Evolutionary conservation across 108 stramenopile genomes (phyloP).

Genomic region (Conticribra guillardii): DNA sequence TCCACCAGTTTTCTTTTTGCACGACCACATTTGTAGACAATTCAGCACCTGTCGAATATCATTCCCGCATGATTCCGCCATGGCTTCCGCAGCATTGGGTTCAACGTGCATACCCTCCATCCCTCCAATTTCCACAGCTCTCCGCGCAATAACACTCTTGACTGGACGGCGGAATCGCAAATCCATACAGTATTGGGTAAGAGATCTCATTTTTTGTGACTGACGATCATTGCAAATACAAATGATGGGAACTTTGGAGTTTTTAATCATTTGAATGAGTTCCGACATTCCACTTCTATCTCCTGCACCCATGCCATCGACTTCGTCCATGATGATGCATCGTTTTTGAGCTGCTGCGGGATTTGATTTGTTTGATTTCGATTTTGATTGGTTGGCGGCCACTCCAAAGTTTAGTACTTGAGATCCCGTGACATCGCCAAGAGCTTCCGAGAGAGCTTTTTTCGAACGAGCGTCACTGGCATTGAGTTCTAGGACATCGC

Average conservation of each 20-base stretch:
- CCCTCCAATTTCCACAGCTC: slow-evolving; percentile 81
- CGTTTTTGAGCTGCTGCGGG: slow-evolving; percentile 46
- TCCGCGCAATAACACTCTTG: slow-evolving; percentile 74
- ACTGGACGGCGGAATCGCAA: slow-evolving; percentile 84
- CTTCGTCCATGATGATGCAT: slow-evolving; percentile 98
- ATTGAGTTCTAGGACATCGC: slow-evolving; percentile 95
- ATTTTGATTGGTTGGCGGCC: neutral
- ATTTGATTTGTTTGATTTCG: slow-evolving; percentile 6
- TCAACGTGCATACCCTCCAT: slow-evolving; percentile 84
- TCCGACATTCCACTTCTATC: slow-evolving; percentile 94
- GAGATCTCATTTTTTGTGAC: slow-evolving; percentile 81
- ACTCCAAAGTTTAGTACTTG: slow-evolving; percentile 63
- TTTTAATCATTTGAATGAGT: slow-evolving; percentile 96
- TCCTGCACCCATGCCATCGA: slow-evolving; percentile 98
- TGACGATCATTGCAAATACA: slow-evolving; percentile 99
- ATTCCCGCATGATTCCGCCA: slow-evolving; percentile 94
- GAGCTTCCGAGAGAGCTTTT: slow-evolving; percentile 62
- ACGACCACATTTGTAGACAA: slow-evolving; percentile 96
- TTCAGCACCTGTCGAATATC: slow-evolving; percentile 96
- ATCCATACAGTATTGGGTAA: slow-evolving; percentile 95
- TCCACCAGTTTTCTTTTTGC: slow-evolving; percentile 50
- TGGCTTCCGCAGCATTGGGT: slow-evolving; percentile 93
- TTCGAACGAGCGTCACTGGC: slow-evolving; percentile 95
- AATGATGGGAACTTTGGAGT: slow-evolving; percentile 94
- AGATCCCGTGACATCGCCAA: slow-evolving; percentile 86